Evolutionary conservation across 495 filamentous ascomycete species (phyloP).

Genomic region (Lophiotrema nucula): DNA sequence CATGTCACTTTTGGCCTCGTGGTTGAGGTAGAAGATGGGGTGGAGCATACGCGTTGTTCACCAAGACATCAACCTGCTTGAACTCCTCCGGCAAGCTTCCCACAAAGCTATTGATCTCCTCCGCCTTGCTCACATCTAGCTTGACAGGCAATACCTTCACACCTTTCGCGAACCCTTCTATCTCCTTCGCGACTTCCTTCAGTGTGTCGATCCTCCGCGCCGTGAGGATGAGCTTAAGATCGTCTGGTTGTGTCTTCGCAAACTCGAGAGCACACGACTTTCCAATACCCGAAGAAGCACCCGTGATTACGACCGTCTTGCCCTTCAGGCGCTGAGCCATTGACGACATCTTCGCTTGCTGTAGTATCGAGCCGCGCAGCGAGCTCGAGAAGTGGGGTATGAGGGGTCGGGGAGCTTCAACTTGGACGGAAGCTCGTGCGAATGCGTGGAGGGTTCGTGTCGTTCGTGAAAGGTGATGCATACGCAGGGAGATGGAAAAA

Average conservation of each 20-base stretch:
- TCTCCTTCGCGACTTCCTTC: conserved; percentile 72
- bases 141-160: conserved; percentile 79
- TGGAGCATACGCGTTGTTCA: conserved; percentile 86
- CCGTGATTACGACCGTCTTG: conserved; percentile 92
- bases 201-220: conserved; percentile 79
- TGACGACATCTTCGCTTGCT: conserved; percentile 39
- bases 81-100: conserved; percentile 74
- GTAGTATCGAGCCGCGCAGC: not conserved
- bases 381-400: not conserved
- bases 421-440: too few relatives aligned
- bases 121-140: conserved; percentile 81
- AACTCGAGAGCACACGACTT: conserved; percentile 85
- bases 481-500: conserved; percentile 1
- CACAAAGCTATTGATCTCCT: conserved; percentile 75
- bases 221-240: conserved; percentile 82
- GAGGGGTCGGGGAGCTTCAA: not conserved
- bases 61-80: conserved; percentile 81
- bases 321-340: conserved; percentile 83
- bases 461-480: conserved; percentile 3
- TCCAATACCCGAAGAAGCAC: conserved; percentile 92
- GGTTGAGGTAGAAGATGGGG: not conserved
- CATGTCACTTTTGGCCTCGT: not conserved
- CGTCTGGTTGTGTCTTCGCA: conserved; percentile 76
- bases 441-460: not conserved
- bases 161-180: conserved; percentile 76